These are phyloP conservation scores for Exobasidium rhododendri DNA, from an alignment of 1,284 basidiomycete genomes.

Conservation along the genomic window DNA sequence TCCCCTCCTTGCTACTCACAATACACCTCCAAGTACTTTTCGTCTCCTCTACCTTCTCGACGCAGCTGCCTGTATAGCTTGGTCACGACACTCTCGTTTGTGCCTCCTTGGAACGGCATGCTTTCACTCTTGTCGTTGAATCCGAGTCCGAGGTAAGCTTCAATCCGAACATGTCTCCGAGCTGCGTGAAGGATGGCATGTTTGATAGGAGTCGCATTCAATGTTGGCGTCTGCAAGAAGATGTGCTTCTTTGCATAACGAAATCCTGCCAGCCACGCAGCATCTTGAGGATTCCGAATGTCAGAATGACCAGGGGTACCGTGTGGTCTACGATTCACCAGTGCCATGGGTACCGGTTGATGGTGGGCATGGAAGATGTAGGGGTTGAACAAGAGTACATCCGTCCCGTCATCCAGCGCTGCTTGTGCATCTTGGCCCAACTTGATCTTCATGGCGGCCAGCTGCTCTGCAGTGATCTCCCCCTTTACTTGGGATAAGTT, in stretches of 20 bases:
- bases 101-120: conserved; percentile 75
- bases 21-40: conserved; percentile 65
- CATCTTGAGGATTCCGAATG: conserved; percentile 68
- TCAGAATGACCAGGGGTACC: conserved; percentile 64
- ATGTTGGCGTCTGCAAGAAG: conserved; percentile 68
- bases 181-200: conserved; percentile 66
- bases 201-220: conserved; percentile 69
- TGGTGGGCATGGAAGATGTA: conserved; percentile 47
- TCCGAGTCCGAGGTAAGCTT: conserved; percentile 56
- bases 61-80: conserved; percentile 61
- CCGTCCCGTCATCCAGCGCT: conserved; percentile 15
- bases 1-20: conserved; percentile 54
- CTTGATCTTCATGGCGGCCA: conserved; percentile 9
- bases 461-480: conserved; percentile 32
- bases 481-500: conserved; percentile 52
- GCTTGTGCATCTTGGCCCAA: conserved; percentile 19
- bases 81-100: conserved; percentile 71
- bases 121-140: conserved; percentile 62
- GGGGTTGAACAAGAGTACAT: conserved; percentile 45
- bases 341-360: conserved; percentile 66
- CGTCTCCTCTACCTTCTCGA: conserved; percentile 50
- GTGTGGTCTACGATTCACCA: conserved; percentile 69
- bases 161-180: conserved; percentile 66
- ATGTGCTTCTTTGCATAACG: conserved; percentile 67
- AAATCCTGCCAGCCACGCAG: conserved; percentile 72